phyloP scores from a whole-genome alignment of 2,329 filamentous ascomycete genomes.

The Gyromitra esculenta region DNA sequence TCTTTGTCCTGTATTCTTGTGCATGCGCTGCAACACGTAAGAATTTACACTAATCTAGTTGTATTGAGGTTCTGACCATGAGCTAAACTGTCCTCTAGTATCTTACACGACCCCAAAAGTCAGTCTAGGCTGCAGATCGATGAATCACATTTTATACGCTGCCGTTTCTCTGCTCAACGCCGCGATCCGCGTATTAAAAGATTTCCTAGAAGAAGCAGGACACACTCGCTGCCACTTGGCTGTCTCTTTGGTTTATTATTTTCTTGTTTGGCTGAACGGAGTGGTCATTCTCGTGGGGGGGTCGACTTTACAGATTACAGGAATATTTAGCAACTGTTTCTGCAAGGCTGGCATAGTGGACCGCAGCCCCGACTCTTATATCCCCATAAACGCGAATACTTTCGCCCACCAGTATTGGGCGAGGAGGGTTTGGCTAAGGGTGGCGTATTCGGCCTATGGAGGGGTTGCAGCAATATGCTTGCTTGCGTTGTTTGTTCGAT shows the following conservation, averaged over 20 bases:
- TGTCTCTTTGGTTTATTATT: slow-evolving; percentile 26
- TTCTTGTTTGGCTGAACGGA: slow-evolving; percentile 42
- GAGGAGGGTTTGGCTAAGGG: slow-evolving; percentile 44
- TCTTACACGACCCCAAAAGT: slow-evolving; percentile 56
- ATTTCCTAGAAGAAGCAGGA: slow-evolving; percentile 12
- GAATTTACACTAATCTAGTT: background rate
- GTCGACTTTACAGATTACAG: slow-evolving; percentile 50
- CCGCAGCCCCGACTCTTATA: slow-evolving; percentile 23
- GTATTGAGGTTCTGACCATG: background rate
- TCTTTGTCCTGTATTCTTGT: slow-evolving; percentile 54
- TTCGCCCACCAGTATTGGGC: slow-evolving; percentile 50
- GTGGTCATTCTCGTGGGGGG: slow-evolving; percentile 49
- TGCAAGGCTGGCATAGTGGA: slow-evolving; percentile 48
- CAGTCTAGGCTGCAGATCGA: slow-evolving; percentile 51
- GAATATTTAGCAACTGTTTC: slow-evolving; percentile 49
- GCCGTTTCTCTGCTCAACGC: slow-evolving; percentile 48
- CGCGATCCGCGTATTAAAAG: slow-evolving; percentile 46
- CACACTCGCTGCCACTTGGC: background rate
- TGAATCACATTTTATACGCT: slow-evolving; percentile 55
- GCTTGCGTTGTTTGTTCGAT: slow-evolving; percentile 38
- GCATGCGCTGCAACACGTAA: slow-evolving; percentile 52
- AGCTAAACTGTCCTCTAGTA: slow-evolving; percentile 9
- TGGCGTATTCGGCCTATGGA: slow-evolving; percentile 48
- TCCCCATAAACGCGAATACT: slow-evolving; percentile 46
- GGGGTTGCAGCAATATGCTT: slow-evolving; percentile 43